Evolutionary conservation across 768 basidiomycete genomes (phyloP).

Genomic region (Russula vinacea): DNA sequence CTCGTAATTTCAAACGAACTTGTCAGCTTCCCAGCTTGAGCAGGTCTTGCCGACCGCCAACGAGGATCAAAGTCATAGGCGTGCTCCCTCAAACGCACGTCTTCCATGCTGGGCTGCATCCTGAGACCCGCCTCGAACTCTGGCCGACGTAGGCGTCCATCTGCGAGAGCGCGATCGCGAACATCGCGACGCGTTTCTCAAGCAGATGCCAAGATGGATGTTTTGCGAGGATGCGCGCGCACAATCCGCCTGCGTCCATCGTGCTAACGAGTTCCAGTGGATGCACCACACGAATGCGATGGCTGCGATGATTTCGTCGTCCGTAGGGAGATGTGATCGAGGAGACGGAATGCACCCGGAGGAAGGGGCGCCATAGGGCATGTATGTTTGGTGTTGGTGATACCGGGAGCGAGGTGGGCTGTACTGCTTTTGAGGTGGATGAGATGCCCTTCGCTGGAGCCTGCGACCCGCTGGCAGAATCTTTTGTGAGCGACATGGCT

Average conservation of each 20-base stretch:
- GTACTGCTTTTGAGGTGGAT: not conserved
- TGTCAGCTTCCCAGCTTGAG: slow-evolving; percentile 9
- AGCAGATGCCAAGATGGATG: slow-evolving; percentile 19
- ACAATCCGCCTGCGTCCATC: slow-evolving; percentile 18
- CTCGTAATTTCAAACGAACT: slow-evolving; percentile 23
- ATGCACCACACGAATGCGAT: slow-evolving; percentile 26
- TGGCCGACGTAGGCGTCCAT: slow-evolving; percentile 22
- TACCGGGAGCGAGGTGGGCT: not conserved
- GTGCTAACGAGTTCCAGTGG: slow-evolving; percentile 29
- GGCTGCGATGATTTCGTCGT: slow-evolving; percentile 24
- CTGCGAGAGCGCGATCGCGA: slow-evolving; percentile 16
- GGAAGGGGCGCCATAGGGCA: slow-evolving; percentile 24
- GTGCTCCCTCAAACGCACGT: slow-evolving; percentile 17
- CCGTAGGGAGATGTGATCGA: slow-evolving; percentile 21
- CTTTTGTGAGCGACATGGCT: not conserved
- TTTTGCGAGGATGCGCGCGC: slow-evolving; percentile 19
- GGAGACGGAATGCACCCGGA: slow-evolving; percentile 21
- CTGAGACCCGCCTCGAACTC: slow-evolving; percentile 19
- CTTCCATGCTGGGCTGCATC: slow-evolving; percentile 23
- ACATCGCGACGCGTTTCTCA: slow-evolving; percentile 22
- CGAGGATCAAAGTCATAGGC: slow-evolving; percentile 21
- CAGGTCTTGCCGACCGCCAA: slow-evolving; percentile 17
- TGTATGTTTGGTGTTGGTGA: not conserved
- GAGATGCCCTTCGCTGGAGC: not conserved
- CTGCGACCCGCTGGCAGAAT: not conserved